Conservation (phyloP, 768 basidiomycete genomes). For the Suillus cothurnatus region DNA sequence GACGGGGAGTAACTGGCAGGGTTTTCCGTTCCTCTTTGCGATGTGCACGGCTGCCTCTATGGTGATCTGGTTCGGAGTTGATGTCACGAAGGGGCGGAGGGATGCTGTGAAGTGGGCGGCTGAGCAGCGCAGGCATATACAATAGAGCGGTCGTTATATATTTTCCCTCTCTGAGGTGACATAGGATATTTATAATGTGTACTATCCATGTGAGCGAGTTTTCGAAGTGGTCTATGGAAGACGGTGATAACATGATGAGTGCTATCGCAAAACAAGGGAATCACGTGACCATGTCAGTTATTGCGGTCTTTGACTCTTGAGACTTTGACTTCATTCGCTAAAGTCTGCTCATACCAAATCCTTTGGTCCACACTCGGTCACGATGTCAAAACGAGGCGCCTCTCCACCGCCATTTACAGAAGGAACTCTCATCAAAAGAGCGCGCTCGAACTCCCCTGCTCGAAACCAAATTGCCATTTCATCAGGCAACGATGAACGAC, state of each 20-base stretch:
- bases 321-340: background rate
- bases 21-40: conserved; percentile 83
- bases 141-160: background rate
- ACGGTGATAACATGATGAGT: background rate
- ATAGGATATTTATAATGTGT: background rate
- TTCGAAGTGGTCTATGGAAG: background rate
- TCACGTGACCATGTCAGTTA: background rate
- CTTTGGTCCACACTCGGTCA: background rate
- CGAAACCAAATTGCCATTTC: conserved; percentile 78
- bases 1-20: conserved; percentile 76
- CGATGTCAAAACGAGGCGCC: conserved; percentile 74
- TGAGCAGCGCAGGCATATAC: conserved; percentile 17
- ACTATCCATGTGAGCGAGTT: background rate
- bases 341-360: background rate
- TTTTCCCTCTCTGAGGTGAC: background rate
- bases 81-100: conserved; percentile 60
- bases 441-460: conserved; percentile 50
- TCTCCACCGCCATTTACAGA: conserved; percentile 52
- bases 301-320: background rate
- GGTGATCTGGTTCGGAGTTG: conserved; percentile 77
- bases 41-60: conserved; percentile 65
- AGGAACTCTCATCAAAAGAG: conserved; percentile 64
- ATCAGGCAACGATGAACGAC: conserved; percentile 68
- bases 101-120: conserved; percentile 64
- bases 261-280: background rate